Conservation (phyloP, 768 basidiomycete species). For the Hemileccinum impolitum region DNA sequence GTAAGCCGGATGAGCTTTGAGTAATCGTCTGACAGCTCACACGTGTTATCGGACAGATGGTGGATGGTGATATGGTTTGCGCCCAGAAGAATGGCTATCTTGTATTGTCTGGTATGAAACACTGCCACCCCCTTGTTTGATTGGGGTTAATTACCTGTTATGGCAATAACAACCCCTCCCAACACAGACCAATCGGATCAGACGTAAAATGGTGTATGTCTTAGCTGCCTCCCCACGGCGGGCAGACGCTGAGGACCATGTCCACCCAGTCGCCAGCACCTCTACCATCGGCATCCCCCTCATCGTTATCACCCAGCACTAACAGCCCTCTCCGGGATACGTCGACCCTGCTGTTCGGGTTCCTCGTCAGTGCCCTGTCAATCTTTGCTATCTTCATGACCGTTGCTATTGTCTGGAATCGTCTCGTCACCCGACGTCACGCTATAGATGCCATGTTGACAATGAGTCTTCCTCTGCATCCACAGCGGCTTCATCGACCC, state of each 20-base stretch:
- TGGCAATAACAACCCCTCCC: conserved; percentile 1
- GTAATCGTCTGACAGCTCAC: not conserved
- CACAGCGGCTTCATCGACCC: conserved; percentile 15
- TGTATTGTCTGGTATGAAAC: not conserved
- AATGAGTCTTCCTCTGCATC: not conserved
- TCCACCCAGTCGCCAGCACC: conserved; percentile 11
- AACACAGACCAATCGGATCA: conserved; percentile 17
- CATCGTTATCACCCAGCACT: conserved; percentile 4
- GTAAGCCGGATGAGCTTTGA: conserved; percentile 8
- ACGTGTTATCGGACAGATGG: conserved; percentile 13
- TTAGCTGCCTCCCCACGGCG: not conserved
- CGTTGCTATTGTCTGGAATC: conserved; percentile 30
- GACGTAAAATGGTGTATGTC: conserved; percentile 1
- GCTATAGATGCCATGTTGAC: conserved; percentile 23
- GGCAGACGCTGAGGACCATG: conserved; percentile 16
- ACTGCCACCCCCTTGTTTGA: not conserved
- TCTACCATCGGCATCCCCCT: not conserved
- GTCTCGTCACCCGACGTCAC: conserved; percentile 29
- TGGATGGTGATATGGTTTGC: conserved; percentile 22
- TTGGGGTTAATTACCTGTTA: conserved; percentile 6
- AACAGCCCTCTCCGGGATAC: conserved; percentile 8
- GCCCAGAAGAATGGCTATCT: not conserved
- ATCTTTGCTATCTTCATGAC: conserved; percentile 31
- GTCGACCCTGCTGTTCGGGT: conserved; percentile 30
- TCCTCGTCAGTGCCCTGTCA: conserved; percentile 30